phyloP scores from a whole-genome alignment of 192 early-diverging fungal genomes.

The Dissophora globulifera region DNA sequence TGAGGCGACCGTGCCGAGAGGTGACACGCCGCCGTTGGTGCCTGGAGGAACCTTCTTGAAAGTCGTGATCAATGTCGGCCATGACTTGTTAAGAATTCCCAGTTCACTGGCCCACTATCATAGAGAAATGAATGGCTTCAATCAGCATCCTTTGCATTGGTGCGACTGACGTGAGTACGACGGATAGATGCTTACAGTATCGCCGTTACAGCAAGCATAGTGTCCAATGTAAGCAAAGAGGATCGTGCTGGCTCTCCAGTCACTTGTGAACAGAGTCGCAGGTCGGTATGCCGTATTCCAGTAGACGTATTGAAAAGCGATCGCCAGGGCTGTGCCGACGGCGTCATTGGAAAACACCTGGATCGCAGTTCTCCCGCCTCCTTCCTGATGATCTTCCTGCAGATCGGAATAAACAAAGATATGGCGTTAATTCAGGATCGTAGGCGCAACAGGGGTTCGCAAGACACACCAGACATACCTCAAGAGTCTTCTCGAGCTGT shows the following conservation, averaged over 20 bases:
- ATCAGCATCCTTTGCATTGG: neutral
- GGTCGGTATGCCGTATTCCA: constrained; percentile 37
- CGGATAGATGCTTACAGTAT: constrained; percentile 56
- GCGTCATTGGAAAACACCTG: constrained; percentile 66
- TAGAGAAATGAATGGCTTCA: neutral
- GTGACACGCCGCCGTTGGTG: constrained; percentile 88
- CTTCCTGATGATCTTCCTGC: constrained; percentile 57
- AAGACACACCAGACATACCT: too few species aligned
- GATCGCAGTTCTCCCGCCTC: constrained; percentile 56
- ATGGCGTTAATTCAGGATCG: too few species aligned
- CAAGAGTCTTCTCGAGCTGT: constrained; percentile 40
- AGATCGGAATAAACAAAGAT: neutral
- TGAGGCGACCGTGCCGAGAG: constrained; percentile 80
- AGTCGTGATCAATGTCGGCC: constrained; percentile 87
- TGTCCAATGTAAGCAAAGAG: constrained; percentile 66
- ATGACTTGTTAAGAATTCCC: constrained; percentile 78
- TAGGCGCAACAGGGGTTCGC: too few species aligned
- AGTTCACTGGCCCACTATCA: constrained; percentile 90
- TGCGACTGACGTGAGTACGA: neutral
- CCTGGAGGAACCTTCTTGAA: constrained; percentile 84
- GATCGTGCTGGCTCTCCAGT: constrained; percentile 46
- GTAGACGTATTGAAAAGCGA: constrained; percentile 55
- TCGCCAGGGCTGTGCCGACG: constrained; percentile 53
- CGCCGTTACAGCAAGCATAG: constrained; percentile 68
- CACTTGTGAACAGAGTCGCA: constrained; percentile 32